Conservation (phyloP, 805 yeast species). For the Ascoidea tarda region DNA sequence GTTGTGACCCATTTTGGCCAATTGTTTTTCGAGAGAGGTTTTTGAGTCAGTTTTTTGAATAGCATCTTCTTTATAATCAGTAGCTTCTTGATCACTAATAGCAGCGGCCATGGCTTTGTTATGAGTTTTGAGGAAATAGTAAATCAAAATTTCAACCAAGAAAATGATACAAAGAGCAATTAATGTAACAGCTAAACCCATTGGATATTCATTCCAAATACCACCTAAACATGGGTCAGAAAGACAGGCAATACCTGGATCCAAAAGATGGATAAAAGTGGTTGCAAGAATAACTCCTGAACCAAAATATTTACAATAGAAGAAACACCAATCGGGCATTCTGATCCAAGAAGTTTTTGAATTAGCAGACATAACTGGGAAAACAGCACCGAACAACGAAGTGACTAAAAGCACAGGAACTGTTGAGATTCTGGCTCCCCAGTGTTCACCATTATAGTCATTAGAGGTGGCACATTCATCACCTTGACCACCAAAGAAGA, state of each 20-base stretch:
- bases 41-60: too few species aligned
- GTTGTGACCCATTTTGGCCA: slow-evolving; percentile 25
- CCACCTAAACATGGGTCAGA: slow-evolving; percentile 12
- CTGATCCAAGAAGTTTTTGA: slow-evolving; percentile 23
- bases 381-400: slow-evolving; percentile 29
- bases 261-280: slow-evolving; percentile 54
- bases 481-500: too few species aligned
- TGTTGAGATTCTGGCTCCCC: slow-evolving; percentile 37
- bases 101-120: not conserved
- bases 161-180: too few species aligned
- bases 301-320: slow-evolving; percentile 36
- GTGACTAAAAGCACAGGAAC: slow-evolving; percentile 44
- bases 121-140: too few species aligned
- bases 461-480: too few species aligned
- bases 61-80: too few species aligned
- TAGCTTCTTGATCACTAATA: too few species aligned
- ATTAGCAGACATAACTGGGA: slow-evolving; percentile 29
- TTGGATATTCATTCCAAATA: slow-evolving; percentile 19
- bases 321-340: slow-evolving; percentile 23
- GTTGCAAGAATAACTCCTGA: slow-evolving; percentile 71
- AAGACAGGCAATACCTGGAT: slow-evolving; percentile 30
- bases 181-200: slow-evolving; percentile 24
- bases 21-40: too few species aligned
- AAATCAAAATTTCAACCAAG: too few species aligned
- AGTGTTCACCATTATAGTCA: too few species aligned